Base-by-base conservation (phyloP, 2,329 filamentous ascomycete species). In the Purpureocillium takamizusanense region DNA sequence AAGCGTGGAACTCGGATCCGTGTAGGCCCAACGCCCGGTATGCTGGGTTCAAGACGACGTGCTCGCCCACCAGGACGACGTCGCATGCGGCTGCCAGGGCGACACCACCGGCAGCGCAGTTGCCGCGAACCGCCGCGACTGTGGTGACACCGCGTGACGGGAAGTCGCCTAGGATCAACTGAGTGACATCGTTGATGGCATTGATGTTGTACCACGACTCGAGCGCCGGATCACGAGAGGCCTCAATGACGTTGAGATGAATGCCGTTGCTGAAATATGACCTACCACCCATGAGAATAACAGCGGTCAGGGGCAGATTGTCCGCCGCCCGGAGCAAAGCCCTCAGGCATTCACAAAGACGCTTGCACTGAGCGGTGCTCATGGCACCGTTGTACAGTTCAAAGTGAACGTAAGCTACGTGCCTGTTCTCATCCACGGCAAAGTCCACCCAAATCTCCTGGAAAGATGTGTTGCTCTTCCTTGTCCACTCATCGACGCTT, bases 171-270 rank as follows among this genome's bases (percentile, higher is more conserved):
- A 66, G 47, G 1, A 66, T 44, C 33, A 57, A 54, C 34, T 63
- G 50, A 1, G 63, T 55, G 12, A 65, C 56, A 42, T 65, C 62
- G 40, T 66, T 53, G 46, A 66, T 66, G 37, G 60, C 57, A 42
- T 65, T 66, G 56, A 66, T 66, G 47, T 65, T 66, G 31, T 53
- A 48, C 62, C 62, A 66, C 7, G 62, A 65, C 44, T 65, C 62
- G 8, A 54, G 43, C 0, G 61, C 50, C 4, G 62, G 54, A 39
- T 63, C 56, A 6, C 48, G 39, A 2, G 56, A 56, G 14, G 60
- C 55, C 47, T 66, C 62, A 44, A 65, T 66, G 33, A 65, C 61
- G 38, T 66, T 66, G 15, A 66, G 54, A 7, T 62, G 61, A 35
- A 66, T 63, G 21, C 63, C 62, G 40, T 66, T 66, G 51, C 58